Evolutionary conservation across 495 filamentous ascomycete species (phyloP).

Genomic region (Annulohypoxylon stygium): DNA sequence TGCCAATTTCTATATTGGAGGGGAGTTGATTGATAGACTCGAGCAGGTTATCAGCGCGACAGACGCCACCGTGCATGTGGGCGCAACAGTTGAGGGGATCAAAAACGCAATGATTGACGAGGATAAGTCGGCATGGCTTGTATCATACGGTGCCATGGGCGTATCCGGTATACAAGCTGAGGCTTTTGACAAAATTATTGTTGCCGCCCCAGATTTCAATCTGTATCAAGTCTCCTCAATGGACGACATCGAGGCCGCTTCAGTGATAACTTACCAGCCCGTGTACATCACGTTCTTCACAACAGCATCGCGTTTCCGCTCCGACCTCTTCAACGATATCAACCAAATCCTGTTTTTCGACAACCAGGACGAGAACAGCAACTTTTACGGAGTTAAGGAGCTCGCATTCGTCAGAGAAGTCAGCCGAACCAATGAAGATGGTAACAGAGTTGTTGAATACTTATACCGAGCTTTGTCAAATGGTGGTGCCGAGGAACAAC

Average conservation of each 20-base stretch:
- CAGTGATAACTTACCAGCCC: constrained; percentile 26
- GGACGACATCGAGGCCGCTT: constrained; percentile 31
- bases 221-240: constrained; percentile 31
- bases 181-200: constrained; percentile 46
- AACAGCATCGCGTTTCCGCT: constrained; percentile 22
- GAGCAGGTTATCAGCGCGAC: constrained; percentile 35
- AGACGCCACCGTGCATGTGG: constrained; percentile 22
- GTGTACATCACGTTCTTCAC: constrained; percentile 47
- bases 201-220: constrained; percentile 38
- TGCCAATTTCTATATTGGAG: constrained; percentile 41
- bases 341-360: constrained; percentile 44
- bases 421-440: constrained; percentile 18
- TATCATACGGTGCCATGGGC: constrained; percentile 24
- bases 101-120: constrained; percentile 23
- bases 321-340: constrained; percentile 23
- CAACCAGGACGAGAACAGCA: constrained; percentile 9
- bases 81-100: constrained; percentile 39
- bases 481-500: constrained; percentile 9
- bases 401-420: constrained; percentile 41
- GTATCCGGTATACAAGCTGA: constrained; percentile 16
- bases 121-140: constrained; percentile 36
- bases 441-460: constrained; percentile 25
- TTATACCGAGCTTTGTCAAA: constrained; percentile 47
- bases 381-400: constrained; percentile 35
- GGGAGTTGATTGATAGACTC: constrained; percentile 41